Base-by-base conservation (phyloP, 2,329 filamentous ascomycete genomes). In the Orbilia oligospora region DNA sequence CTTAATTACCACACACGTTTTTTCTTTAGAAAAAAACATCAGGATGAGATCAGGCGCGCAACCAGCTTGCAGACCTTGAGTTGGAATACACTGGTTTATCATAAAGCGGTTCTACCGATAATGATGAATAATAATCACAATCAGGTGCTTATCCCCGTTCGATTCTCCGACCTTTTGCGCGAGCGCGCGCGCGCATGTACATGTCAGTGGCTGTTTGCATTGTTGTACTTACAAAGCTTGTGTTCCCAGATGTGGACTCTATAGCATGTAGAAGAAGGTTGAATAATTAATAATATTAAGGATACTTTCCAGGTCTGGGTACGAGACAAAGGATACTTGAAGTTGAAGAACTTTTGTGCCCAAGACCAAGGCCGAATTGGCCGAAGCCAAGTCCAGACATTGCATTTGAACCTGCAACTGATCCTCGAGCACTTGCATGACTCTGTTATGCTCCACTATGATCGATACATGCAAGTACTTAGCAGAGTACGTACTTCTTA, bases 131-230 rank as follows among this genome's bases (percentile, higher is more conserved):
- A 65, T 65, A 65, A 65, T 48, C 44, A 30, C 5, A 27, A 33
- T 65, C 49, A 49, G 41, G 24, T 61, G 36, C 36, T 61, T 61
- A 44, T 61, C 24, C 16, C 44, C 44, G 46, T 65, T n/a, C n/a
- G n/a, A n/a, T n/a, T 49, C 61, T 65, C 61, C 44, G 56, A 61
- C n/a, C n/a, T n/a, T n/a, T n/a, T n/a, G 56, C 56, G 10, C 33
- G n/a, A n/a, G n/a, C n/a, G n/a, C n/a, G n/a, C n/a, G n/a, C n/a
- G n/a, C n/a, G n/a, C n/a, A n/a, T n/a, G n/a, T n/a, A n/a, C n/a
- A n/a, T n/a, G n/a, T n/a, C n/a, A n/a, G n/a, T n/a, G n/a, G n/a
- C n/a, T n/a, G n/a, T n/a, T n/a, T n/a, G n/a, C n/a, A n/a, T n/a
- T n/a, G n/a, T n/a, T n/a, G n/a, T 44, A 30, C 27, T 10, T 36